Evolutionary conservation across 306 rosid species (phyloP), one percentile per base, ranked within the genome.

Genomic region (Adenanthera pavonina): DNA sequence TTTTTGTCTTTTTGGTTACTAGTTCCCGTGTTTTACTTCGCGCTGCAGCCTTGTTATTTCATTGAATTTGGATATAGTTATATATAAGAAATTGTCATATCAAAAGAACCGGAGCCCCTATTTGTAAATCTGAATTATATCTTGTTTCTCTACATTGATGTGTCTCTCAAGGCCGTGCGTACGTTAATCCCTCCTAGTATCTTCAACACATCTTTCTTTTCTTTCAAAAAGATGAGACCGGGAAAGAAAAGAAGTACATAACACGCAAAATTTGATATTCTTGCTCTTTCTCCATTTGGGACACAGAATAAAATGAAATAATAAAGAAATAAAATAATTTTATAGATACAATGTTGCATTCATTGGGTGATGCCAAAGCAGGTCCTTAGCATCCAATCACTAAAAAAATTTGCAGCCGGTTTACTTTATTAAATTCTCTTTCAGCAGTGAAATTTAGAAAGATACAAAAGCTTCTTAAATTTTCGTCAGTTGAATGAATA

Each of bases 81-180:
- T 66, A 36, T 59, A 36, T 59, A 10, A 74, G 20, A 57, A 69
- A 38, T 76, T 68, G 56, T 82, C 1, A 20, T 38, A 41, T 62
- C 46, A 15, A 51, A 15, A 17, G 35, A 47, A 14, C 52, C 47
- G n/a, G n/a, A n/a, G 16, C 30, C 30, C 30, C 30, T 25, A 25
- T 68, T 68, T 68, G 73, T 68, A 68, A 68, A 68, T 66, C 73
- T 25, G 1, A 12, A 19, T 68, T 19, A 35, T 11, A 9, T 43
- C 10, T n/a, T 3, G 11, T 35, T 17, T 4, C 11, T 40, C 36
- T 19, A 68, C 73, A 68, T n/a, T 19, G 51, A 19, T 41, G 73
- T 68, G 35, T 30, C 33, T 68, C 25, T n/a, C 0, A 19, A 61
- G 15, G 33, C 49, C 38, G 40, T 8, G 17, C 40, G 48, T 36